A percentile compares a stretch with the other conserved stretches of the same genome.
phyloP scores from a whole-genome alignment of 495 filamentous ascomycete species.

The Penicillium angulare region DNA sequence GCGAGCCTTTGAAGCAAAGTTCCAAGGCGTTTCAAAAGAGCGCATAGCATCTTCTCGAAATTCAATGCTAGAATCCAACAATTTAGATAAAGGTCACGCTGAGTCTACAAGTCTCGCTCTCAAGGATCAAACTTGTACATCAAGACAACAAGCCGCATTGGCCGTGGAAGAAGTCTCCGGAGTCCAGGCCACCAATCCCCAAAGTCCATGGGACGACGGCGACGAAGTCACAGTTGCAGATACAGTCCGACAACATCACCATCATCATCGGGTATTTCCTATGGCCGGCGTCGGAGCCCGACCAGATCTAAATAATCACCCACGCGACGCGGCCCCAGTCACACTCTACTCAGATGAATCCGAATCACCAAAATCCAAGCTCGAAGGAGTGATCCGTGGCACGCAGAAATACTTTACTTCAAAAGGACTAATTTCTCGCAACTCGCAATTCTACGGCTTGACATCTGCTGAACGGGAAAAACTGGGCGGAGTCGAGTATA shows the following conservation, averaged over 20 bases:
- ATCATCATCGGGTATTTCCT: slow-evolving; percentile 44
- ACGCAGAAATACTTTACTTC: slow-evolving; percentile 42
- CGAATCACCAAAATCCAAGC: slow-evolving; percentile 10
- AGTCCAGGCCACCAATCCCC: neutral
- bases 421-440: slow-evolving; percentile 57
- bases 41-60: slow-evolving; percentile 20
- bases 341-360: slow-evolving; percentile 13
- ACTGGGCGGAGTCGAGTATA: slow-evolving; percentile 79
- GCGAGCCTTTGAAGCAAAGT: slow-evolving; percentile 67
- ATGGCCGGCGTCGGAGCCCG: slow-evolving; percentile 56
- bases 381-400: slow-evolving; percentile 27
- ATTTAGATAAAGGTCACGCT: neutral
- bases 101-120: slow-evolving; percentile 1
- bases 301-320: slow-evolving; percentile 41
- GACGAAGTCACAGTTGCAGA: slow-evolving; percentile 35
- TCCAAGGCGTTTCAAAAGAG: slow-evolving; percentile 56
- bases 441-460: slow-evolving; percentile 71
- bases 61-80: slow-evolving; percentile 12
- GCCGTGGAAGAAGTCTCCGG: neutral
- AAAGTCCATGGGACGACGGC: slow-evolving; percentile 25
- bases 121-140: neutral
- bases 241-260: slow-evolving; percentile 16
- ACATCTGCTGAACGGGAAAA: slow-evolving; percentile 65
- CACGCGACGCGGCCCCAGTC: slow-evolving; percentile 26
- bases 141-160: neutral